Evolutionary conservation across 306 rosid species (phyloP), one percentile per base, ranked within the genome.

Genomic region (Vigna hirtella): DNA sequence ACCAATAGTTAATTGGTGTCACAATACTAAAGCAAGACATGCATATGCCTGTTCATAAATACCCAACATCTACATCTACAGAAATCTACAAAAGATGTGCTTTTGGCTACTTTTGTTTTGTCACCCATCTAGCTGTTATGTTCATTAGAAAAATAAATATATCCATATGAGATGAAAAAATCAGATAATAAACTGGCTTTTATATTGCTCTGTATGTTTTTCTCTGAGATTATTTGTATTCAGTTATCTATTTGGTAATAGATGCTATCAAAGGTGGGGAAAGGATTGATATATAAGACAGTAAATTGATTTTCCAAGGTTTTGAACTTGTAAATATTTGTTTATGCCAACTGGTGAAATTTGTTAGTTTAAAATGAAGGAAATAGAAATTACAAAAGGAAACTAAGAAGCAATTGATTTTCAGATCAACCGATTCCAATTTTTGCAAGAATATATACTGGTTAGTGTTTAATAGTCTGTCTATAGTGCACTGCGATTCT

Each of bases 321-420:
- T 71, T 62, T n/a, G 45, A 16, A 36, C 36, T 7, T 71, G 22
- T 28, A 22, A 36, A 79, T 62, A 3, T 52, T 67, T 68, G 17
- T 56, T 38, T 32, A 72, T 72, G 43, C 61, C 55, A 55, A 47
- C 63, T 66, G 50, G 64, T 32, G 34, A 36, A 52, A 7, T 66
- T 74, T 43, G 57, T 70, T 47, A 26, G 51, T 50, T 50, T 18
- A 51, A 51, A 69, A 42, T 38, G 62, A 18, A 62, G 5, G 30
- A 30, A 18, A 6, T 38, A 15, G 53, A 51, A 30, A 51, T 43
- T 14, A 40, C 36, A 28, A 40, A 76, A 26, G 62, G 20, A 61
- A 59, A 52, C 30, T 17, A 16, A 26, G 34, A 57, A 81, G 52
- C 13, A 18, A 22, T 30, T 28, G 43, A 64, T 70, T 68, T 64